Evolutionary conservation across 495 filamentous ascomycete genomes (phyloP).

Genomic region (Neurospora sp.): DNA sequence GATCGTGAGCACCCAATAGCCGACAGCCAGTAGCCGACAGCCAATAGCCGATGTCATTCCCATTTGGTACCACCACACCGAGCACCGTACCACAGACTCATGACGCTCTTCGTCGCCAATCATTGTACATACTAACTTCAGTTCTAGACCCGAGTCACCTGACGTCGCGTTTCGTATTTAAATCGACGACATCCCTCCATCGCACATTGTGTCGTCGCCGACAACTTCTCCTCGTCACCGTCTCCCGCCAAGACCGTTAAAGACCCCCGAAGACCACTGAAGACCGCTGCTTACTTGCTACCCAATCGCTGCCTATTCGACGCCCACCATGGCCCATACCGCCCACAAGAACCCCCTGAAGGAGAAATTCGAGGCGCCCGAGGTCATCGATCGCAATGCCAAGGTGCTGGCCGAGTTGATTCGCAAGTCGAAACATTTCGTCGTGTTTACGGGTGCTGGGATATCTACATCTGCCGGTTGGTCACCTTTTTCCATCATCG

Average conservation of each 20-base stretch:
- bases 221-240: neutral
- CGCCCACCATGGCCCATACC: neutral
- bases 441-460: slow-evolving; percentile 37
- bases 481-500: neutral
- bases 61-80: neutral
- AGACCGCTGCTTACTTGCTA: neutral
- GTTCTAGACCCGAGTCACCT: neutral
- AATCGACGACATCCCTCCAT: neutral
- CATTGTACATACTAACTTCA: neutral
- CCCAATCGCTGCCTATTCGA: neutral
- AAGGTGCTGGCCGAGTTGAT: slow-evolving; percentile 26
- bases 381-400: slow-evolving; percentile 25
- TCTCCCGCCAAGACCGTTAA: neutral
- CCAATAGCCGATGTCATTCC: neutral
- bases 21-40: neutral
- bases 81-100: neutral
- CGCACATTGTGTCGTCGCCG: neutral
- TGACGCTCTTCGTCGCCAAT: neutral
- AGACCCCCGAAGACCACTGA: neutral
- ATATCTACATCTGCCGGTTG: slow-evolving; percentile 35
- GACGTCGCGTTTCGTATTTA: neutral
- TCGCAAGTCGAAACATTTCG: slow-evolving; percentile 33
- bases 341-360: neutral
- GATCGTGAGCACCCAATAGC: neutral
- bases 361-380: slow-evolving; percentile 26